phyloP scores from a whole-genome alignment of 305 asterid genomes.

The Fraxinus albicans region DNA sequence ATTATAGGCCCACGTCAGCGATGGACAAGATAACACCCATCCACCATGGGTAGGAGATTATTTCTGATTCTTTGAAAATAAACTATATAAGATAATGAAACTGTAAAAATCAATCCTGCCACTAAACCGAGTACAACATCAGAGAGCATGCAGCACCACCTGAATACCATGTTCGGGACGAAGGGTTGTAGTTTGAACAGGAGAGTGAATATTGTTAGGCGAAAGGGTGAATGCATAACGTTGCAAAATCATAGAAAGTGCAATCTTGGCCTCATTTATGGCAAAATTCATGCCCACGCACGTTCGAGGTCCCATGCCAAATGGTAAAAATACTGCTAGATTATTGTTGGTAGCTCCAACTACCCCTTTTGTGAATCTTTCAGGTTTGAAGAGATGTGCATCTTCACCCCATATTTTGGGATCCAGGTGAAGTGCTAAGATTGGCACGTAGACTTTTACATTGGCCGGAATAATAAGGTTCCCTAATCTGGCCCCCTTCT shows the following conservation, averaged over 20 bases:
- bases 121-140: neutral
- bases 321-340: slow-evolving; percentile 36
- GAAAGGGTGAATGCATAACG: slow-evolving; percentile 30
- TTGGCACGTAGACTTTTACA: slow-evolving; percentile 24
- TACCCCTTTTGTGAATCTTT: slow-evolving; percentile 37
- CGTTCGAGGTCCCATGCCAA: slow-evolving; percentile 41
- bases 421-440: slow-evolving; percentile 33
- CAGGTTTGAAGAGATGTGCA: slow-evolving; percentile 37
- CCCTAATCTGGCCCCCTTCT: slow-evolving; percentile 28
- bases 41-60: too few relatives aligned
- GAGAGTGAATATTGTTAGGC: slow-evolving; percentile 34
- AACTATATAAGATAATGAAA: neutral
- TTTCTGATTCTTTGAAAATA: too few relatives aligned
- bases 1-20: too few relatives aligned
- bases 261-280: slow-evolving; percentile 37
- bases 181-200: slow-evolving; percentile 28
- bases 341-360: slow-evolving; percentile 37
- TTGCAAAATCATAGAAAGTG: slow-evolving; percentile 37
- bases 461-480: slow-evolving; percentile 31
- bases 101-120: neutral
- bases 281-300: slow-evolving; percentile 48
- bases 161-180: slow-evolving; percentile 36
- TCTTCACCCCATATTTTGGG: slow-evolving; percentile 34
- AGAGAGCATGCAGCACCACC: slow-evolving; percentile 25
- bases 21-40: too few relatives aligned